Percentiles rank a stretch among this genome's conserved stretches.
Evolutionary conservation across 768 basidiomycete species (phyloP).

Genomic region (Suillus spraguei): DNA sequence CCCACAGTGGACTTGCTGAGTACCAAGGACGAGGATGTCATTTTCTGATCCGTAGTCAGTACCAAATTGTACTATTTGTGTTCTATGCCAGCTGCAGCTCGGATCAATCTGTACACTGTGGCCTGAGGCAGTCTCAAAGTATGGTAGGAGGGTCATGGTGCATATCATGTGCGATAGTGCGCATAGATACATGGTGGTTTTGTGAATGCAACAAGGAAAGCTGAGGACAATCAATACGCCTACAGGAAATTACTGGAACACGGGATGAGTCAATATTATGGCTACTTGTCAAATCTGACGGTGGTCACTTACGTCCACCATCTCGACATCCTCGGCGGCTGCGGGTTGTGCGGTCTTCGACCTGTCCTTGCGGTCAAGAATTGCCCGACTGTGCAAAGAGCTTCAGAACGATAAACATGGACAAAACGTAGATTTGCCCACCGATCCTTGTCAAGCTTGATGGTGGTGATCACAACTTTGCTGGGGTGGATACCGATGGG

Average conservation of each 20-base stretch:
- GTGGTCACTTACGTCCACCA: conserved; percentile 67
- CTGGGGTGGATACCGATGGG: conserved; percentile 96
- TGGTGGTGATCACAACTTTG: conserved; percentile 91
- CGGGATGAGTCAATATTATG: conserved; percentile 16
- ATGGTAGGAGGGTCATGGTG: conserved; percentile 39
- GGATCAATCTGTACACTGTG: conserved; percentile 4
- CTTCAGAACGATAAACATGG: conserved; percentile 5
- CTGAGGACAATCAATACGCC: conserved; percentile 19
- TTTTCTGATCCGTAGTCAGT: conserved; percentile 61
- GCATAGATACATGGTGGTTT: conserved; percentile 74
- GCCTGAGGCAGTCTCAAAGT: background rate
- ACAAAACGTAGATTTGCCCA: conserved; percentile 28
- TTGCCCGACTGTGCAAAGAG: conserved; percentile 63
- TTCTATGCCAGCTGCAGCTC: conserved; percentile 7
- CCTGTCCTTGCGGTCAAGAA: conserved; percentile 84
- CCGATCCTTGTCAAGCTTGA: conserved; percentile 95
- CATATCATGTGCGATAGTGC: conserved; percentile 55
- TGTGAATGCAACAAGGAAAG: conserved; percentile 32
- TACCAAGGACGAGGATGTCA: conserved; percentile 90
- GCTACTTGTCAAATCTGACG: conserved; percentile 14
- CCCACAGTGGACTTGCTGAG: conserved; percentile 67
- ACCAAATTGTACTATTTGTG: conserved; percentile 10
- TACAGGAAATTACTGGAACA: conserved; percentile 37
- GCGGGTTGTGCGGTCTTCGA: conserved; percentile 55
- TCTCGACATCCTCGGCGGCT: conserved; percentile 67